Conservation (phyloP, 1,139 yeast species). For the Groenewaldozyma auringiensis region DNA sequence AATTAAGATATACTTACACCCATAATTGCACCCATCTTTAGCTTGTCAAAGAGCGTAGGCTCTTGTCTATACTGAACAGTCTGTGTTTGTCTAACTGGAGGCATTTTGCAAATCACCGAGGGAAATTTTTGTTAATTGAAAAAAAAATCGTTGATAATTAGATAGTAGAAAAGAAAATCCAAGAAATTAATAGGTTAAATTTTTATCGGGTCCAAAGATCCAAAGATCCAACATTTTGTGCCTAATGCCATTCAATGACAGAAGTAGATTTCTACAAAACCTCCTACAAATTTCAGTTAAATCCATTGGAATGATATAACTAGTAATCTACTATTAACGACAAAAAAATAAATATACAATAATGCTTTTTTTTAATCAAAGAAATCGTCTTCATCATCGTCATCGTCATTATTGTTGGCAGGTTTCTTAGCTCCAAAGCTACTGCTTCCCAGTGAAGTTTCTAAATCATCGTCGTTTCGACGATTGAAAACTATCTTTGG, state of each 20-base stretch:
- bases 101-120: slow-evolving; percentile 40
- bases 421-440: not conserved
- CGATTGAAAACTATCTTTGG: slow-evolving; percentile 43
- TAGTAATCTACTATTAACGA: no score
- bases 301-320: no score
- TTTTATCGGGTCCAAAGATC: no score
- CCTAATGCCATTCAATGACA: no score
- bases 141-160: no score
- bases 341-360: slow-evolving; percentile 1
- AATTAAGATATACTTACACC: no score
- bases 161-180: no score
- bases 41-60: slow-evolving; percentile 87
- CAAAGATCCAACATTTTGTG: no score
- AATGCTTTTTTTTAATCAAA: slow-evolving; percentile 29
- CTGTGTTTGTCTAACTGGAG: slow-evolving; percentile 57
- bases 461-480: slow-evolving; percentile 23
- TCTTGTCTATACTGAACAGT: slow-evolving; percentile 53
- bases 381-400: slow-evolving; percentile 30
- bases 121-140: no score
- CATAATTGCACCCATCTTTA: slow-evolving; percentile 98
- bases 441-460: slow-evolving; percentile 8
- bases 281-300: no score
- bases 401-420: slow-evolving; percentile 15
- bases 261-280: no score
- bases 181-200: no score